Percentiles rank a stretch among this genome's conserved stretches.
Conservation (phyloP, 139 green algal species). For the Zygnema circumcarinatum region DNA sequence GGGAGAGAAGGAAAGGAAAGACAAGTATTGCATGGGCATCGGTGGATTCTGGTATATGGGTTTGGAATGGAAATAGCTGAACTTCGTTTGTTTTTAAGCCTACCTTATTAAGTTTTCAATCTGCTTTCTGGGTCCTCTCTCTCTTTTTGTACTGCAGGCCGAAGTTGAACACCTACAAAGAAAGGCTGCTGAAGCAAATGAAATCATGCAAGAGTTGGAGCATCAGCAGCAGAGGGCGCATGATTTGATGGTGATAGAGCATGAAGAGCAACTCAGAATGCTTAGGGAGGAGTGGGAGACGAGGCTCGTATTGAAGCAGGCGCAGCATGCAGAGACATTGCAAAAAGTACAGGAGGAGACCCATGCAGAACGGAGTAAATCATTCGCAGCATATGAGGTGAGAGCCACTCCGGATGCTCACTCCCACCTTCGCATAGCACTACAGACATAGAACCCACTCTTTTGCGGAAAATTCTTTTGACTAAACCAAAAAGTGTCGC, state of each 20-base stretch:
- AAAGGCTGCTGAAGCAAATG: background rate
- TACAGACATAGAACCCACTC: too few species aligned
- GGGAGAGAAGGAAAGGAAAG: too few species aligned
- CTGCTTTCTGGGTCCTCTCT: background rate
- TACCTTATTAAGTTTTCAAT: too few species aligned
- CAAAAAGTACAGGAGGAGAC: background rate
- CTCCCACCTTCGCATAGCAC: too few species aligned
- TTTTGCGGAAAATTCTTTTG: too few species aligned
- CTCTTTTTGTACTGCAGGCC: background rate
- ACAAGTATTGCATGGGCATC: too few species aligned
- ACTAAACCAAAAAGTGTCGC: too few species aligned
- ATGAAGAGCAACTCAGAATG: background rate
- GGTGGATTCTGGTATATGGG: too few species aligned
- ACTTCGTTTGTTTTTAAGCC: too few species aligned
- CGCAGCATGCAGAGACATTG: background rate
- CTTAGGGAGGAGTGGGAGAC: conserved; percentile 3
- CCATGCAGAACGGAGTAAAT: background rate
- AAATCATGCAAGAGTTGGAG: conserved; percentile 7
- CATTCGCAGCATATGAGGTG: background rate
- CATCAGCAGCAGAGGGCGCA: background rate
- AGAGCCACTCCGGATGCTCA: too few species aligned
- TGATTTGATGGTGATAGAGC: background rate
- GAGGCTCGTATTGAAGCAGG: background rate
- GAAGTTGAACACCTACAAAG: conserved; percentile 23
- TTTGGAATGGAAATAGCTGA: too few species aligned